These are phyloP conservation scores for Diplodia sapinea DNA, from an alignment of 2,329 filamentous ascomycete genomes.

Conservation along the genomic window DNA sequence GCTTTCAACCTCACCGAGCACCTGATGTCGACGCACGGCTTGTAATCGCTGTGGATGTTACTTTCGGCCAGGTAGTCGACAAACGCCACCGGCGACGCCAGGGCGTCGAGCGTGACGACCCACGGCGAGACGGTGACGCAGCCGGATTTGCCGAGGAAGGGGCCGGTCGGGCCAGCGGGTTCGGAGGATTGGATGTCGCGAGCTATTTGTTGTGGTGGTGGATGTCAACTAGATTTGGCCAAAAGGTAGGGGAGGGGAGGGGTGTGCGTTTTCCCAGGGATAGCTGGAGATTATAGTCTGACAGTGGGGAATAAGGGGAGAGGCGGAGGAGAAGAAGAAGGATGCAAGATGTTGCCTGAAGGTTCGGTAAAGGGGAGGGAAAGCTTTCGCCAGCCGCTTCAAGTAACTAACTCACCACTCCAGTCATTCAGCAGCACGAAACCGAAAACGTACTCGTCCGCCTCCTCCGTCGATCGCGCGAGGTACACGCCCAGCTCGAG, in stretches of 20 bases:
- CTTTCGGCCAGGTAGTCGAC: constrained; percentile 18
- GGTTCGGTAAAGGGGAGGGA: too few relatives aligned
- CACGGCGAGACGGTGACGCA: constrained; percentile 66
- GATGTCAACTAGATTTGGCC: too few relatives aligned
- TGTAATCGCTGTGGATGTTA: background rate
- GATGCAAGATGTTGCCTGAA: too few relatives aligned
- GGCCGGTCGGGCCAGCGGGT: constrained; percentile 63
- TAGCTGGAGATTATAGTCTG: too few relatives aligned
- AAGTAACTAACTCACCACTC: constrained; percentile 41
- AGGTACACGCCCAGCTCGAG: constrained; percentile 57
- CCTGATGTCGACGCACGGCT: constrained; percentile 14
- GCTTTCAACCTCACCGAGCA: constrained; percentile 35
- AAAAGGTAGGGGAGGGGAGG: background rate
- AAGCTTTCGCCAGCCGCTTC: too few relatives aligned
- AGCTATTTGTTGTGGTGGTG: constrained; percentile 40
- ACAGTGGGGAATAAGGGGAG: too few relatives aligned
- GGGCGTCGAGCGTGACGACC: constrained; percentile 65
- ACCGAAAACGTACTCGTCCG: constrained; percentile 64
- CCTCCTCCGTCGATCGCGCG: constrained; percentile 49
- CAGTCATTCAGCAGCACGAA: constrained; percentile 68
- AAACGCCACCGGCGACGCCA: constrained; percentile 43
- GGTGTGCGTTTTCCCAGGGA: too few relatives aligned
- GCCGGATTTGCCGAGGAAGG: constrained; percentile 67
- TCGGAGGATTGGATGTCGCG: constrained; percentile 67
- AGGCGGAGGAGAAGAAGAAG: background rate